phyloP scores from a whole-genome alignment of 2,329 filamentous ascomycete genomes.

The Trichoderma koningiopsis region DNA sequence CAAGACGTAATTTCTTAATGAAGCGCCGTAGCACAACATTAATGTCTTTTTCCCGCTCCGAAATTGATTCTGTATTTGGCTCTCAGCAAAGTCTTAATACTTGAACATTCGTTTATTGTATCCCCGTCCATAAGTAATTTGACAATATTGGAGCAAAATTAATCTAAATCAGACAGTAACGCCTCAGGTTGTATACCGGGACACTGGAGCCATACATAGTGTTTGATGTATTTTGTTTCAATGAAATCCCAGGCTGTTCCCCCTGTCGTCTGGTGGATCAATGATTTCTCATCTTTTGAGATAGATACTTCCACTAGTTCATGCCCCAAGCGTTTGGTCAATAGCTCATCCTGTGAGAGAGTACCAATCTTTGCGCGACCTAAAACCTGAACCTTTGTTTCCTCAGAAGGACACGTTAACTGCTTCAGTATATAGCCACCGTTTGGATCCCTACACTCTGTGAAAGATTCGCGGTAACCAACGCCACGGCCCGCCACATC shows the following conservation, averaged over 20 bases:
- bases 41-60: not conserved
- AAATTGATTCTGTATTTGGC: not conserved
- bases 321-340: no score
- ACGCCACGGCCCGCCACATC: not conserved
- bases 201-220: no score
- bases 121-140: no score
- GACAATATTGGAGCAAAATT: not conserved
- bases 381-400: no score
- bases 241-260: not conserved
- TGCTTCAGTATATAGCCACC: not conserved
- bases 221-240: not conserved
- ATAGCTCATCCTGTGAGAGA: no score
- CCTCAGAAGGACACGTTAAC: not conserved
- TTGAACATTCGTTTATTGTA: no score
- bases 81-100: no score
- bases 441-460: not conserved
- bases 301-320: not conserved
- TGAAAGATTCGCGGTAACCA: not conserved
- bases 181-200: not conserved
- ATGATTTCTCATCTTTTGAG: not conserved
- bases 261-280: not conserved
- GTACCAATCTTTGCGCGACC: no score
- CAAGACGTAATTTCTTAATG: no score
- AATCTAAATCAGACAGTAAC: not conserved
- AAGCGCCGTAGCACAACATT: no score